Conservation (phyloP, 2,329 filamentous ascomycete genomes). For the Diaporthe aspalathi region DNA sequence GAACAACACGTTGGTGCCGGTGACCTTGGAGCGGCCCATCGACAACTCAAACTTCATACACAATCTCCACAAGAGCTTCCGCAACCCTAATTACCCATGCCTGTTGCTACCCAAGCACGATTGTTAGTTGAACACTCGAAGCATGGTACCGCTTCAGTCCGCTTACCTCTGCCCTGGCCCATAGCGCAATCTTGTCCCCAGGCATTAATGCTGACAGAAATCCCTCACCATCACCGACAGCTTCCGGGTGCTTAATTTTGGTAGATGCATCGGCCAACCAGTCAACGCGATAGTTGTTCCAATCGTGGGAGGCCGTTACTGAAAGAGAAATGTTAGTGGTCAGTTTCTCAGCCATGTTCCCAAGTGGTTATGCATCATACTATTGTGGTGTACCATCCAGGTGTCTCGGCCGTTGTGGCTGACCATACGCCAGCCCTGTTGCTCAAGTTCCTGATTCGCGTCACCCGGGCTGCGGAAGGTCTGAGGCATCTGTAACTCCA, state of each 20-base stretch:
- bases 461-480: slow-evolving; percentile 1
- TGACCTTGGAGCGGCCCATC: neutral
- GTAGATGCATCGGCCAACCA: neutral
- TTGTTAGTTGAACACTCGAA: neutral
- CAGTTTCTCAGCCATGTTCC: neutral
- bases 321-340: neutral
- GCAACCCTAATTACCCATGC: slow-evolving; percentile 1
- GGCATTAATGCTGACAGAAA: slow-evolving; percentile 1
- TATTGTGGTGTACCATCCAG: slow-evolving; percentile 27
- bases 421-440: slow-evolving; percentile 2
- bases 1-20: no score
- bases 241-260: neutral
- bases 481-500: neutral
- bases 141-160: neutral
- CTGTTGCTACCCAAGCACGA: neutral
- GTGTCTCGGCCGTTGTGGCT: neutral
- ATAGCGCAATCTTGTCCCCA: slow-evolving; percentile 17
- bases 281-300: slow-evolving; percentile 9
- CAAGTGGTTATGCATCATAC: neutral
- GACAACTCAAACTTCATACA: neutral
- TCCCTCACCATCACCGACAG: slow-evolving; percentile 10
- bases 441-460: neutral
- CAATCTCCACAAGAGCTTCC: slow-evolving; percentile 14
- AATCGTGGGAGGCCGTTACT: neutral
- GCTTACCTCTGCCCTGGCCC: slow-evolving; percentile 26